Evolutionary conservation across 257 asterid genomes (phyloP), one percentile per base, ranked within the genome.

Genomic region (Leptodermis oblonga): DNA sequence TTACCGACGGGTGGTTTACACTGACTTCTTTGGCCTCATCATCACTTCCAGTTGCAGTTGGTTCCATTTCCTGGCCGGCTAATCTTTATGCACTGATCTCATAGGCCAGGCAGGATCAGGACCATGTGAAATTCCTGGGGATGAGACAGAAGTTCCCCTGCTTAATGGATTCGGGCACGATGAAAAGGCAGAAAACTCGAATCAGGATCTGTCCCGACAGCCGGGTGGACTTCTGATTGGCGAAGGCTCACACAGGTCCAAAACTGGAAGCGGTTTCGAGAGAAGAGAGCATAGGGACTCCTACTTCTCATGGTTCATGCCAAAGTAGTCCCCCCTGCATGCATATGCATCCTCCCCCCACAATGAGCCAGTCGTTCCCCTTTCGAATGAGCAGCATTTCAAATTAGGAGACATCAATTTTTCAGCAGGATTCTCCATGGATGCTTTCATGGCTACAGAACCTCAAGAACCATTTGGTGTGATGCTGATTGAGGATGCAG

Each of bases 1-100:
- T 94, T 69, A 88, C 88, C 61, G 96, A 88, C 71, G 96, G 92
- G n/a, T n/a, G n/a, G n/a, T n/a, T n/a, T n/a, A n/a, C n/a, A n/a
- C n/a, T n/a, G n/a, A n/a, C n/a, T n/a, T n/a, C n/a, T n/a, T n/a
- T n/a, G n/a, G n/a, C n/a, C n/a, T n/a, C n/a, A n/a, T n/a, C n/a
- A n/a, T n/a, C n/a, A n/a, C n/a, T n/a, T n/a, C n/a, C n/a, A n/a
- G n/a, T n/a, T n/a, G n/a, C n/a, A n/a, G n/a, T n/a, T n/a, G n/a
- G n/a, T n/a, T n/a, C n/a, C n/a, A n/a, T n/a, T n/a, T n/a, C n/a
- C n/a, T n/a, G n/a, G n/a, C n/a, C n/a, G n/a, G n/a, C n/a, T n/a
- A n/a, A n/a, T n/a, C n/a, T n/a, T n/a, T n/a, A n/a, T n/a, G n/a
- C n/a, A n/a, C n/a, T n/a, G n/a, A n/a, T n/a, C n/a, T n/a, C n/a